These are phyloP conservation scores for Pseudohalonectria lignicola DNA, from an alignment of 2,329 filamentous ascomycete genomes.

Conservation along the genomic window DNA sequence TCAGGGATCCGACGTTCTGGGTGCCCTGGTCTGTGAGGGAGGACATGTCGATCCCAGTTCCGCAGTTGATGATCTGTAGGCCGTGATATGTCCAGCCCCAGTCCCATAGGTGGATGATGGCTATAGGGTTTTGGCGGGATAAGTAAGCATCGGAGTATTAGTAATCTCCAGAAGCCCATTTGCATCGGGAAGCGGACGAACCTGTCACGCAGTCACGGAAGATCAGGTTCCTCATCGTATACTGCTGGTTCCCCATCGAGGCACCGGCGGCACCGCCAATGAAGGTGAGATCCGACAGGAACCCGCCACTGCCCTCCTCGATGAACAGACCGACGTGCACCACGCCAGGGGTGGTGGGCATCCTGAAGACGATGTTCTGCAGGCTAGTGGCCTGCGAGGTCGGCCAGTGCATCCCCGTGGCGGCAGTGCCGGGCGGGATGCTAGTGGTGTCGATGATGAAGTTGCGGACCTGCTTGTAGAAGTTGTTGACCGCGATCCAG, in stretches of 20 bases:
- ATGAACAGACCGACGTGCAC: conserved; percentile 47
- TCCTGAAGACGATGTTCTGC: conserved; percentile 46
- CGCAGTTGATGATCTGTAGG: conserved; percentile 46
- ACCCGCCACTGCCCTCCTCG: conserved; percentile 33
- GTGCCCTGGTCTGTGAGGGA: conserved; percentile 28
- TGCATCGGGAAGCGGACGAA: conserved; percentile 4
- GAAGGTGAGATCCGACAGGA: conserved; percentile 45
- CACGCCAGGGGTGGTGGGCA: conserved; percentile 35
- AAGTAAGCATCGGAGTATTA: no score
- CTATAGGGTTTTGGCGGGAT: no score
- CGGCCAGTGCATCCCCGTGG: conserved; percentile 57
- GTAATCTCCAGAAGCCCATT: no score
- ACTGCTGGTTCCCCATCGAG: conserved; percentile 58
- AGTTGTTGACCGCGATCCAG: conserved; percentile 47
- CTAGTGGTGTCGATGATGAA: conserved; percentile 46
- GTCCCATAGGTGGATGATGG: conserved; percentile 60
- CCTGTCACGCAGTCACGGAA: conserved; percentile 55
- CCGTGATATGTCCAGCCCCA: conserved; percentile 63
- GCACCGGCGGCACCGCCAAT: conserved; percentile 48
- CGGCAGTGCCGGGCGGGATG: conserved; percentile 32
- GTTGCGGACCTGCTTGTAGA: conserved; percentile 49
- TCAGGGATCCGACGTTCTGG: conserved; percentile 57
- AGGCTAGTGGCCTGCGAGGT: conserved; percentile 53
- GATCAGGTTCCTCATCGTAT: conserved; percentile 54
- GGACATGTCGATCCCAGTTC: conserved; percentile 49